Conservation (phyloP, 805 yeast genomes). For the Candida sithepensis region DNA sequence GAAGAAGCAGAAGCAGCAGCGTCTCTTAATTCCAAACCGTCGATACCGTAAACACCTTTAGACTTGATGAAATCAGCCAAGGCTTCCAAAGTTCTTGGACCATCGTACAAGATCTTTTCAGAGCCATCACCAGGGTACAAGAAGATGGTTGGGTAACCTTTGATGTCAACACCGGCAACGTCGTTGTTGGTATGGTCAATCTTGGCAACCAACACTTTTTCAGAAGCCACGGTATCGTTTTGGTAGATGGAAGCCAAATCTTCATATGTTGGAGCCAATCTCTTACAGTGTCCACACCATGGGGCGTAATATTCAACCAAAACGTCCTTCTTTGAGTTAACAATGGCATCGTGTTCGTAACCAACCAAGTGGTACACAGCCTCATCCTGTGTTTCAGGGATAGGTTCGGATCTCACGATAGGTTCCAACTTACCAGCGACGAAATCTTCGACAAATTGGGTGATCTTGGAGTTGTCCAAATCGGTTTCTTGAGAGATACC, state of each 20-base stretch:
- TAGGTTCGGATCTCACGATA: slow-evolving; percentile 76
- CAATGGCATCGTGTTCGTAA: slow-evolving; percentile 69
- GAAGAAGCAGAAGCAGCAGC: slow-evolving; percentile 24
- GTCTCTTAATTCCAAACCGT: slow-evolving; percentile 40
- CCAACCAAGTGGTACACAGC: slow-evolving; percentile 74
- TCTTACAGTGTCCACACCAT: slow-evolving; percentile 98
- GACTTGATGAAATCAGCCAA: slow-evolving; percentile 69
- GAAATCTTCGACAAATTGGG: slow-evolving; percentile 60
- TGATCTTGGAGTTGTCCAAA: slow-evolving; percentile 51
- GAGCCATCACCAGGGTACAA: slow-evolving; percentile 83
- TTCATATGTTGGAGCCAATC: slow-evolving; percentile 82
- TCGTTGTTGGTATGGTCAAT: slow-evolving; percentile 90
- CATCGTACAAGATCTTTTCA: slow-evolving; percentile 61
- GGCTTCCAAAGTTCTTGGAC: slow-evolving; percentile 69
- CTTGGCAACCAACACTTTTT: slow-evolving; percentile 73
- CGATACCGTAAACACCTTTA: slow-evolving; percentile 60
- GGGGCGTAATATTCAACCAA: slow-evolving; percentile 93
- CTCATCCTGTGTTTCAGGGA: slow-evolving; percentile 79
- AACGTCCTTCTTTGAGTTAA: slow-evolving; percentile 63
- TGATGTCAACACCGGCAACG: slow-evolving; percentile 66
- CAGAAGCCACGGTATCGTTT: slow-evolving; percentile 43
- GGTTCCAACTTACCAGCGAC: slow-evolving; percentile 64
- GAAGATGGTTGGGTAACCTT: slow-evolving; percentile 90
- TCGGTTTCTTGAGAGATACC: slow-evolving; percentile 61
- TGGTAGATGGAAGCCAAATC: slow-evolving; percentile 73